Evolutionary conservation across 2,329 filamentous ascomycete genomes (phyloP).

Genomic region (Septoria petroselini): DNA sequence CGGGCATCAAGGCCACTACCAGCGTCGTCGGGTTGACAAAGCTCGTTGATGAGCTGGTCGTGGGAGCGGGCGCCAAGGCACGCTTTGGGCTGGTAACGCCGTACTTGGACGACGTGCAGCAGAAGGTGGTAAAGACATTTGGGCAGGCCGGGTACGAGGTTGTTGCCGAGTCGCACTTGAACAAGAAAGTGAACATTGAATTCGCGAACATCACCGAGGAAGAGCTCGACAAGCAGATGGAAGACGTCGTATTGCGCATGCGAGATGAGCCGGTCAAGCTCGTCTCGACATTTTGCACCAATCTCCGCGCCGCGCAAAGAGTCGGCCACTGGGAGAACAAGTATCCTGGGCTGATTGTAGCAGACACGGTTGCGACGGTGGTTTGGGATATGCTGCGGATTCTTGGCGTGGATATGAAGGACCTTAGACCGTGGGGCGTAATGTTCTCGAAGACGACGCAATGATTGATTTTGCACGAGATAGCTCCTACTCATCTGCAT

Average conservation of each 20-base stretch:
- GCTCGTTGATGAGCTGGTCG: slow-evolving; percentile 14
- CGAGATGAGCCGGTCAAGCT: slow-evolving; percentile 34
- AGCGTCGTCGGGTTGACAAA: slow-evolving; percentile 44
- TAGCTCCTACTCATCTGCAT: background rate
- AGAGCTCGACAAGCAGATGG: slow-evolving; percentile 32
- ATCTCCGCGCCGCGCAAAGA: slow-evolving; percentile 43
- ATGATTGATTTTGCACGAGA: background rate
- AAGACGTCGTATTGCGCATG: slow-evolving; percentile 30
- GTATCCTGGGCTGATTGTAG: slow-evolving; percentile 38
- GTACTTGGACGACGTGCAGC: slow-evolving; percentile 44
- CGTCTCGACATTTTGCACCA: slow-evolving; percentile 47
- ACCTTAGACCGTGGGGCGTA: slow-evolving; percentile 39
- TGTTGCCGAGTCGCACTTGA: slow-evolving; percentile 38
- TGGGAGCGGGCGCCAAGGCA: slow-evolving; percentile 20
- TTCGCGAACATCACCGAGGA: slow-evolving; percentile 41
- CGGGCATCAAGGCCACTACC: slow-evolving; percentile 43
- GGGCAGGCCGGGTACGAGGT: slow-evolving; percentile 36
- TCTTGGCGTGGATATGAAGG: slow-evolving; percentile 34
- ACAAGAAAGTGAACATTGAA: slow-evolving; percentile 40
- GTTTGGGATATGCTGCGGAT: slow-evolving; percentile 44
- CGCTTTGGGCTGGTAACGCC: slow-evolving; percentile 44
- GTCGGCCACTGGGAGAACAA: slow-evolving; percentile 41
- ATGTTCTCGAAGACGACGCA: slow-evolving; percentile 31
- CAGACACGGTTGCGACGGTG: slow-evolving; percentile 46
- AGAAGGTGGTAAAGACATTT: slow-evolving; percentile 41